phyloP scores from a whole-genome alignment of 2,329 filamentous ascomycete species.

The Emmonsia crescens region DNA sequence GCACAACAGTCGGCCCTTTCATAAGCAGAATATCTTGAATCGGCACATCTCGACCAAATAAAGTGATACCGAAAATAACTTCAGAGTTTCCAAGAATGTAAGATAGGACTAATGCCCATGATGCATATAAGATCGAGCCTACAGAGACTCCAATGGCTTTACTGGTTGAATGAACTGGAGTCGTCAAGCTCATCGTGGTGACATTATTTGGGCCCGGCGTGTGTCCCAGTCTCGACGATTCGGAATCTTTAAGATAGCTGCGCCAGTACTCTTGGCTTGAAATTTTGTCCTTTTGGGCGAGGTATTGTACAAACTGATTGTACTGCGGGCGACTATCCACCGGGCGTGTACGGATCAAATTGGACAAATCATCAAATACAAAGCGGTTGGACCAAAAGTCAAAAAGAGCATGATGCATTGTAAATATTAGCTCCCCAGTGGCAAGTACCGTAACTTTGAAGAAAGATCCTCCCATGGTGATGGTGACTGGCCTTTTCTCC shows the following conservation, averaged over 20 bases:
- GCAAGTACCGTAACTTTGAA: constrained; percentile 11
- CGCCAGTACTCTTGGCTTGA: neutral
- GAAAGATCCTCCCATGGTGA: constrained; percentile 9
- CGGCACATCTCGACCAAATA: constrained; percentile 31
- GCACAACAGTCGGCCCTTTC: constrained; percentile 32
- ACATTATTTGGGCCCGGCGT: neutral
- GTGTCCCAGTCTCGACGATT: neutral
- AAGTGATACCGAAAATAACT: constrained; percentile 32
- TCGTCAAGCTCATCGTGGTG: neutral
- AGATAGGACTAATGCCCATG: constrained; percentile 30
- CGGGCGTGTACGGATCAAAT: neutral
- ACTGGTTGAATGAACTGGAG: neutral
- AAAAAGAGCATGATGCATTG: constrained; percentile 26
- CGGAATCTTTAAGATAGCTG: neutral
- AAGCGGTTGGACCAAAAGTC: constrained; percentile 26
- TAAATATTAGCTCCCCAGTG: constrained; percentile 16
- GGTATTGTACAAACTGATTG: neutral
- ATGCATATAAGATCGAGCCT: constrained; percentile 15
- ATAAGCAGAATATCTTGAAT: constrained; percentile 29
- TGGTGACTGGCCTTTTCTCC: constrained; percentile 1
- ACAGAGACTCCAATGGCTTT: neutral
- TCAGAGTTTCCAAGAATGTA: constrained; percentile 27
- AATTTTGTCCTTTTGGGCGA: neutral
- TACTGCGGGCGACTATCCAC: neutral
- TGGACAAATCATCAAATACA: constrained; percentile 17